Evolutionary conservation across 345 rosid genomes (phyloP).

Genomic region (Raphanus raphanistrum): DNA sequence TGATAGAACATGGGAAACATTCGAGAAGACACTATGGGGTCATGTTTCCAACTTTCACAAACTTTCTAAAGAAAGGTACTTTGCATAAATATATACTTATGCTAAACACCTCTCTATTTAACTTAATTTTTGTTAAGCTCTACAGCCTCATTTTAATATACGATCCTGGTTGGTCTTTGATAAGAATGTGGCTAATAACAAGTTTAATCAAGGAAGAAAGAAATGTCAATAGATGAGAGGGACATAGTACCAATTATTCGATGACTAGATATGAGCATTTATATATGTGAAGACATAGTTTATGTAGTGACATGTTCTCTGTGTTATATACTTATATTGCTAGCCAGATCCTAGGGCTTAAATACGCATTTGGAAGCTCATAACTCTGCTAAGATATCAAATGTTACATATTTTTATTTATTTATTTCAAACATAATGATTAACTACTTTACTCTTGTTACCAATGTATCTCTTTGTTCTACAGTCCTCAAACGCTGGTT

Average conservation of each 20-base stretch:
- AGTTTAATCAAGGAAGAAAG: constrained; percentile 13
- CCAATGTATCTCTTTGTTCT: constrained; percentile 37
- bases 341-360: constrained; percentile 1
- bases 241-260: background rate
- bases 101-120: background rate
- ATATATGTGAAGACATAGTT: background rate
- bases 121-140: background rate
- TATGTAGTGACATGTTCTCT: constrained; percentile 1
- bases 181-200: constrained; percentile 3
- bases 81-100: constrained; percentile 23
- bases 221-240: background rate
- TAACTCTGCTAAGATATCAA: constrained; percentile 9
- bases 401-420: background rate
- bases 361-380: constrained; percentile 1
- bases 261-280: constrained; percentile 5
- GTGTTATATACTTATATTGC: background rate
- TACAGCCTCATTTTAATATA: constrained; percentile 10
- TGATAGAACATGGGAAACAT: constrained; percentile 94
- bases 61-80: constrained; percentile 95
- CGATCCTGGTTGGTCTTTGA: constrained; percentile 5
- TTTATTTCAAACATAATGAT: constrained; percentile 2
- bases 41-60: constrained; percentile 77
- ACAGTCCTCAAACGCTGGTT: constrained; percentile 98
- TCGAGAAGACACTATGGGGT: constrained; percentile 95
- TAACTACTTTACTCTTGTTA: constrained; percentile 19